Percentiles rank a stretch among this genome's conserved stretches.
Evolutionary conservation across 2,329 filamentous ascomycete genomes (phyloP).

Genomic region (Cordyceps cateniannulata): DNA sequence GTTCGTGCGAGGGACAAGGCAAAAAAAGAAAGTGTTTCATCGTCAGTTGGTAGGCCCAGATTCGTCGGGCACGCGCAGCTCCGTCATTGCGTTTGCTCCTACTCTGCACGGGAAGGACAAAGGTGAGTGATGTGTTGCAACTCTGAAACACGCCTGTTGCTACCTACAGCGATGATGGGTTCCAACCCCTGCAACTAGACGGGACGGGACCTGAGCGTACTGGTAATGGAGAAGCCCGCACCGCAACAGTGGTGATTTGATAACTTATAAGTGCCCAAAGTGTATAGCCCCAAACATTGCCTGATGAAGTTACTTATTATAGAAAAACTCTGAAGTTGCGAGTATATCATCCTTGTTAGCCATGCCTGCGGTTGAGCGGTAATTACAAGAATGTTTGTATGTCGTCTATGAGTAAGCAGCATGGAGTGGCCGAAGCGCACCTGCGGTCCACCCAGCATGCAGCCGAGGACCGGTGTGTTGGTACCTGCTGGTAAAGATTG

Average conservation of each 20-base stretch:
- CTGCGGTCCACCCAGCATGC: background rate
- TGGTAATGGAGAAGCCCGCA: no score
- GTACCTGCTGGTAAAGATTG: background rate
- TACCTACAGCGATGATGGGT: background rate
- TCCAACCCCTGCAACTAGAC: background rate
- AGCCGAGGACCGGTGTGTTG: background rate
- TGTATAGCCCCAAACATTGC: background rate
- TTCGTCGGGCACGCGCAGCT: background rate
- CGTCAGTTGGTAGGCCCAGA: background rate
- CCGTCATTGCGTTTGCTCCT: background rate
- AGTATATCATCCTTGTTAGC: background rate
- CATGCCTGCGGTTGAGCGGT: background rate
- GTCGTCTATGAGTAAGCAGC: background rate
- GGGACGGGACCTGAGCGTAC: conserved; percentile 4
- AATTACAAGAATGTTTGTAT: no score
- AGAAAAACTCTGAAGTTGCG: background rate
- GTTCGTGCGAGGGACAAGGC: background rate
- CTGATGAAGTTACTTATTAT: background rate
- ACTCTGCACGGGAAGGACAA: background rate
- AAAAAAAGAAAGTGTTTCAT: background rate
- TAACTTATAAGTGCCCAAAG: background rate
- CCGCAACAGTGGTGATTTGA: background rate
- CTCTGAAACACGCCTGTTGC: conserved; percentile 8
- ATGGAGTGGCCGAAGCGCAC: background rate
- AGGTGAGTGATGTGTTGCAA: background rate